Conservation (phyloP, 305 asterid species). For the Plantago rigida region DNA sequence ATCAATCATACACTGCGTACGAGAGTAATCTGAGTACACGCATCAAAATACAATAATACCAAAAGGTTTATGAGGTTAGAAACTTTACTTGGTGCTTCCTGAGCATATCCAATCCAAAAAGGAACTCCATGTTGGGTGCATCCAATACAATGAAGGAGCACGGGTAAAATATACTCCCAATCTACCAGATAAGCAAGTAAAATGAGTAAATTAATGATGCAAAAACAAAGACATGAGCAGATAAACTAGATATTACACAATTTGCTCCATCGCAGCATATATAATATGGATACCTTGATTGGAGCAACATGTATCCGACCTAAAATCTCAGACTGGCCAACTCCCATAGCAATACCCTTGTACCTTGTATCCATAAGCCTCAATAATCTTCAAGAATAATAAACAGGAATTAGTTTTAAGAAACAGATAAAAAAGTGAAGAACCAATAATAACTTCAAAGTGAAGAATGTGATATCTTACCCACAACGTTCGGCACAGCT, state of each 20-base stretch:
- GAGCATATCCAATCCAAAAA: slow-evolving; percentile 94
- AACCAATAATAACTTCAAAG: slow-evolving; percentile 8
- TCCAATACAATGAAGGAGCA: slow-evolving; percentile 88
- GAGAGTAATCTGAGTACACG: slow-evolving; percentile 21
- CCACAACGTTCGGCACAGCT: slow-evolving; percentile 94
- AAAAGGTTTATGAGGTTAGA: slow-evolving; percentile 15
- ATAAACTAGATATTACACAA: neutral
- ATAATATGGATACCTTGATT: slow-evolving; percentile 52
- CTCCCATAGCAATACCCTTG: slow-evolving; percentile 90
- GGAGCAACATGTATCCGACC: slow-evolving; percentile 97
- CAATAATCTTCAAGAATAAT: slow-evolving; percentile 48
- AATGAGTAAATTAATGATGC: neutral
- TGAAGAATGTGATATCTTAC: slow-evolving; percentile 34
- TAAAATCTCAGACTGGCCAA: slow-evolving; percentile 88
- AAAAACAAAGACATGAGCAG: slow-evolving; percentile 16
- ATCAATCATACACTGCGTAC: slow-evolving; percentile 79
- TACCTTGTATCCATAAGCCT: slow-evolving; percentile 89
- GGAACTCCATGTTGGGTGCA: slow-evolving; percentile 91
- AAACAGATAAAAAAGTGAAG: slow-evolving; percentile 15
- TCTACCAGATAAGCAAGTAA: slow-evolving; percentile 39
- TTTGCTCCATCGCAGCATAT: neutral
- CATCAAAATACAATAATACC: slow-evolving; percentile 20
- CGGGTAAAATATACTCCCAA: slow-evolving; percentile 70
- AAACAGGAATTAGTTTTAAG: slow-evolving; percentile 12
- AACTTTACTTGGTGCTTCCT: slow-evolving; percentile 84